Evolutionary conservation across 768 basidiomycete species (phyloP).

Genomic region (Phaffia australis): DNA sequence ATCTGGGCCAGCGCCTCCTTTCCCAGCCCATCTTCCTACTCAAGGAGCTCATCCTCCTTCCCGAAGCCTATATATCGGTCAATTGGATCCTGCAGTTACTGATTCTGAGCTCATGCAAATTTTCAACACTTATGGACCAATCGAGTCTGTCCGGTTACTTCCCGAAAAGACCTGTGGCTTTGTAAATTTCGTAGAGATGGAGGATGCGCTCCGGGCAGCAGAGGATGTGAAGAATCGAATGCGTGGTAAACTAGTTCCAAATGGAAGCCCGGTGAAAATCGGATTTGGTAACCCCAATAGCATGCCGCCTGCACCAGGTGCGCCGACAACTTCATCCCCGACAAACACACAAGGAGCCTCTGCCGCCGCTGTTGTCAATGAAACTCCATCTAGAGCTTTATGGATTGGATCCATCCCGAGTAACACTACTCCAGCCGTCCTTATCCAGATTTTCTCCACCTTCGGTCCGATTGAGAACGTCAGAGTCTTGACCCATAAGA

Average conservation of each 20-base stretch:
- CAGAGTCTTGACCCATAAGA: constrained; percentile 90
- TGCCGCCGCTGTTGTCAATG: too few relatives aligned
- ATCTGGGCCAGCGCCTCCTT: constrained; percentile 49
- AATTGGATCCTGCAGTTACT: constrained; percentile 85
- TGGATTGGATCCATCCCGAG: too few relatives aligned
- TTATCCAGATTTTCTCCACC: constrained; percentile 65
- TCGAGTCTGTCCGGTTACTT: constrained; percentile 84
- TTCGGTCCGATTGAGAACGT: constrained; percentile 97
- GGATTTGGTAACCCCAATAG: constrained; percentile 98
- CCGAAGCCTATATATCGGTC: constrained; percentile 95
- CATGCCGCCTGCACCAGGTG: constrained; percentile 53
- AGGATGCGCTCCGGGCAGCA: constrained; percentile 92
- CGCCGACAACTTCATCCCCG: constrained; percentile 83
- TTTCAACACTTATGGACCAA: constrained; percentile 92
- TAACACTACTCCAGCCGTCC: too few relatives aligned
- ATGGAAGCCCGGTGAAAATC: constrained; percentile 85
- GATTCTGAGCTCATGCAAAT: constrained; percentile 90
- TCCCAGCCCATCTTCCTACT: constrained; percentile 15
- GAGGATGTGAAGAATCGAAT: constrained; percentile 94
- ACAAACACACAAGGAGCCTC: constrained; percentile 55
- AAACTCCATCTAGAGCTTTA: too few relatives aligned
- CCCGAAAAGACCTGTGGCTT: constrained; percentile 99
- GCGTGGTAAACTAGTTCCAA: constrained; percentile 67
- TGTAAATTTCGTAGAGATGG: constrained; percentile 93
- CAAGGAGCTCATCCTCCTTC: constrained; percentile 67